phyloP scores from a whole-genome alignment of 2,329 filamentous ascomycete genomes.

The Aureobasidium sp. region DNA sequence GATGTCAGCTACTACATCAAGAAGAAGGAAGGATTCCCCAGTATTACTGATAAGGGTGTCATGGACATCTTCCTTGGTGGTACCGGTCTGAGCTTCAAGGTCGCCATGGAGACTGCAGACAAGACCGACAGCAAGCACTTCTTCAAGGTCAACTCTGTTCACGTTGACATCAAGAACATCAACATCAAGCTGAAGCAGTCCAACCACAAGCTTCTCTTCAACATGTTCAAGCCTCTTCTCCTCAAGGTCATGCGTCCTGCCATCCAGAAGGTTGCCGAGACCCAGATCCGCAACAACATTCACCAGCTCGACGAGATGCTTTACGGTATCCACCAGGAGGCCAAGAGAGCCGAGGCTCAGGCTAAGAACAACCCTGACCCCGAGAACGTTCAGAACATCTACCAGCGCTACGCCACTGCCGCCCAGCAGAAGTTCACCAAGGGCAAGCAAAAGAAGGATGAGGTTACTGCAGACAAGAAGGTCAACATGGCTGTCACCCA shows the following conservation, averaged over 20 bases:
- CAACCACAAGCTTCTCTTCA: conserved; percentile 87
- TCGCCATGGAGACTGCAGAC: conserved; percentile 77
- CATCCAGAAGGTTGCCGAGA: conserved; percentile 81
- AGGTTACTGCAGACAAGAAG: conserved; percentile 56
- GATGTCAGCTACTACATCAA: conserved; percentile 94
- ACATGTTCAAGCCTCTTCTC: conserved; percentile 77
- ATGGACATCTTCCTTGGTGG: conserved; percentile 84
- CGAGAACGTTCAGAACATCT: conserved; percentile 71
- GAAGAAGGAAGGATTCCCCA: conserved; percentile 88
- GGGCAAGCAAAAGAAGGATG: conserved; percentile 69
- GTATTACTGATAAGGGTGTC: conserved; percentile 78
- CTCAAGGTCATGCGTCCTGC: conserved; percentile 77
- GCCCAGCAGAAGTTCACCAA: conserved; percentile 66
- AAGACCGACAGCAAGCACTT: conserved; percentile 71
- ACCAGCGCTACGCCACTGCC: conserved; percentile 73
- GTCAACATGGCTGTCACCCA: conserved; percentile 80
- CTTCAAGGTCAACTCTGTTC: conserved; percentile 89
- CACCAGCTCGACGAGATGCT: conserved; percentile 65
- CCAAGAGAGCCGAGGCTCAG: conserved; percentile 62
- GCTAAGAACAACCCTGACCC: conserved; percentile 58
- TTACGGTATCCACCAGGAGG: conserved; percentile 76
- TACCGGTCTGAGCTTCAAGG: conserved; percentile 82
- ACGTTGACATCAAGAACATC: conserved; percentile 73
- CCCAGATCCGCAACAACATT: conserved; percentile 79
- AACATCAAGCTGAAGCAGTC: conserved; percentile 90